phyloP scores from a whole-genome alignment of 2,329 filamentous ascomycete species.

The Gyromitra esculenta region DNA sequence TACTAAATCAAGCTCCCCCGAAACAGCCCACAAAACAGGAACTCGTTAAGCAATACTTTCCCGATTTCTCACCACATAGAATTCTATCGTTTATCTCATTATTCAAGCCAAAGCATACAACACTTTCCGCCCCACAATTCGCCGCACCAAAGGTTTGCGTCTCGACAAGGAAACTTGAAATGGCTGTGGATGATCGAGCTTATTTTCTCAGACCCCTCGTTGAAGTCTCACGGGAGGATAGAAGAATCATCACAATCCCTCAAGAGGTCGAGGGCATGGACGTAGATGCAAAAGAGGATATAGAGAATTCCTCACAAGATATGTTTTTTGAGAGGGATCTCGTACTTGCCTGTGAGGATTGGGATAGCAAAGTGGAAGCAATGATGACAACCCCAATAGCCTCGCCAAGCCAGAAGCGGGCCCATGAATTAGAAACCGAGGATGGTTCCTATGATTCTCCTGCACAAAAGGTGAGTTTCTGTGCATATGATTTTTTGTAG shows the following conservation, averaged over 20 bases:
- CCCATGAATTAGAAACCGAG: slow-evolving; percentile 37
- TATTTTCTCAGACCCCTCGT: slow-evolving; percentile 73
- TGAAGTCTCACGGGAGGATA: slow-evolving; percentile 65
- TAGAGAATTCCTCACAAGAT: slow-evolving; percentile 71
- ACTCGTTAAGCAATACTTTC: slow-evolving; percentile 80
- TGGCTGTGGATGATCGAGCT: slow-evolving; percentile 86
- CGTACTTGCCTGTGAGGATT: slow-evolving; percentile 85
- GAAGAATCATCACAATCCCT: slow-evolving; percentile 63
- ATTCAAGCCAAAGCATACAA: slow-evolving; percentile 81
- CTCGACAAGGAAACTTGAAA: slow-evolving; percentile 88
- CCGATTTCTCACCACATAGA: slow-evolving; percentile 78
- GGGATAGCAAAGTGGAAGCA: slow-evolving; percentile 73
- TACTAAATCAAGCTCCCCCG: slow-evolving; percentile 5
- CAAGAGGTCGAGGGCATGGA: slow-evolving; percentile 62
- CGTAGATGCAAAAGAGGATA: slow-evolving; percentile 63
- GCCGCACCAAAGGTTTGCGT: slow-evolving; percentile 84
- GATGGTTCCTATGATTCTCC: slow-evolving; percentile 31
- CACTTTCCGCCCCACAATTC: slow-evolving; percentile 76
- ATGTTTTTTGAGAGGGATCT: slow-evolving; percentile 80
- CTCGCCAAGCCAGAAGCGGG: slow-evolving; percentile 44
- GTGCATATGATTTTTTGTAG: slow-evolving; percentile 59
- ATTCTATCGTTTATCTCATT: slow-evolving; percentile 83
- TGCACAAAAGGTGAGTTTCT: slow-evolving; percentile 68
- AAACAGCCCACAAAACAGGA: slow-evolving; percentile 72
- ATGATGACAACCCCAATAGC: slow-evolving; percentile 56